Evolutionary conservation across 331 rosid species (phyloP).

Genomic region (Pyracantha coccinea): DNA sequence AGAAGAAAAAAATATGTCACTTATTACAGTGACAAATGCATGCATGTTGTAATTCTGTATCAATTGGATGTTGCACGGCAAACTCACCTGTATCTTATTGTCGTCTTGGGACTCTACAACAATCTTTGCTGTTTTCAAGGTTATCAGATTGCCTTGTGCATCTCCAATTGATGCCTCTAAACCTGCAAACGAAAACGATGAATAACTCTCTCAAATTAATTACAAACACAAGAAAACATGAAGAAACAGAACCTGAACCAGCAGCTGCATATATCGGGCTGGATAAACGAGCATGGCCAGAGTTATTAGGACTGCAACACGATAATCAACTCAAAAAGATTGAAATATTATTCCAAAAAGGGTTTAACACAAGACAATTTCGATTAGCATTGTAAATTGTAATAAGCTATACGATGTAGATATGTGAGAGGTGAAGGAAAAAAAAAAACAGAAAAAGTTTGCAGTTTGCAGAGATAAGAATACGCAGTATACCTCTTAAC

Average conservation of each 20-base stretch:
- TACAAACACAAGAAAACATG: not conserved
- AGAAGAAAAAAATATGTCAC: not conserved
- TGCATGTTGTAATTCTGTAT: not conserved
- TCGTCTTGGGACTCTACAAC: conserved; percentile 51
- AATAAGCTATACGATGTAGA: not conserved
- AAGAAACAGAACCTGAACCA: conserved; percentile 46
- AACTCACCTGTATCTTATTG: conserved; percentile 55
- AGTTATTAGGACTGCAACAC: conserved; percentile 11
- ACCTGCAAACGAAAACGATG: conserved; percentile 39
- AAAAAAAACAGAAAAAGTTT: not conserved
- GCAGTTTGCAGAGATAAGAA: not conserved
- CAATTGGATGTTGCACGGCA: not conserved
- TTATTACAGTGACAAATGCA: not conserved
- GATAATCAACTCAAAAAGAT: conserved; percentile 11
- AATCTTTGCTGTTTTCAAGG: conserved; percentile 39
- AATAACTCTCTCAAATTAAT: not conserved
- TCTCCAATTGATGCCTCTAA: conserved; percentile 61
- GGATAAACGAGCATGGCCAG: conserved; percentile 18
- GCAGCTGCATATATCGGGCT: conserved; percentile 33
- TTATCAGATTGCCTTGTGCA: conserved; percentile 24
- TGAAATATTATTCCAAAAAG: not conserved
- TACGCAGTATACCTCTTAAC: conserved; percentile 15
- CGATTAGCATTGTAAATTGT: too few relatives aligned
- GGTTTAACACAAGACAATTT: too few relatives aligned
- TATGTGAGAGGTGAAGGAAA: not conserved